A percentile compares a stretch with the other conserved stretches of the same genome.
phyloP scores from a whole-genome alignment of 768 basidiomycete genomes.

The Pholiota conissans region DNA sequence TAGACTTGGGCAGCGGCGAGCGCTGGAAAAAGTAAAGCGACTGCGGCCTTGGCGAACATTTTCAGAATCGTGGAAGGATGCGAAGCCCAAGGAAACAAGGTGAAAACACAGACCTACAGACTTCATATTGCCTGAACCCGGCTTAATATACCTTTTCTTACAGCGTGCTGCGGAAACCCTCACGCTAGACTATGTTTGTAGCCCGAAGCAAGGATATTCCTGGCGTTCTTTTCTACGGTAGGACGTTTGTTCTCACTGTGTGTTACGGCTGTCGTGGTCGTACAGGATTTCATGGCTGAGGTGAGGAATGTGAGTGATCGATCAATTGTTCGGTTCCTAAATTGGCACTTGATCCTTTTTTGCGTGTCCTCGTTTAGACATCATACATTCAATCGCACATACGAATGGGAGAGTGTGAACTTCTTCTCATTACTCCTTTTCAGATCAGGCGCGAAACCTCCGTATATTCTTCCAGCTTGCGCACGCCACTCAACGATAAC shows the following conservation, averaged over 20 bases:
- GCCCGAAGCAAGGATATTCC: conserved; percentile 7
- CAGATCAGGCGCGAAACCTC: background rate
- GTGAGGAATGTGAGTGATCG: conserved; percentile 13
- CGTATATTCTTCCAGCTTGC: background rate
- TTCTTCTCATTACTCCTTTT: background rate
- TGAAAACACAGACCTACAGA: background rate
- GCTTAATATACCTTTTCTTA: conserved; percentile 19
- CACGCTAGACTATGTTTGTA: conserved; percentile 14
- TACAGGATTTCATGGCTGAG: conserved; percentile 4
- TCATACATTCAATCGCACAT: background rate
- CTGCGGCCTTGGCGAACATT: conserved; percentile 18
- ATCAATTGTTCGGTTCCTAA: conserved; percentile 9
- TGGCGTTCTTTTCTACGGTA: conserved; percentile 8
- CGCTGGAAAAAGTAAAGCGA: conserved; percentile 26
- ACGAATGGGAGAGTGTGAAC: background rate
- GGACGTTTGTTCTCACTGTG: conserved; percentile 16
- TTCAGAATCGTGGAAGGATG: conserved; percentile 14
- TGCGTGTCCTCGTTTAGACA: background rate
- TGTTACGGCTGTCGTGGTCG: conserved; percentile 16
- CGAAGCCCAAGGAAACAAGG: conserved; percentile 15
- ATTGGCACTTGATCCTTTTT: conserved; percentile 3
- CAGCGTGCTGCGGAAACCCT: conserved; percentile 20
- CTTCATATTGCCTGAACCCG: conserved; percentile 4
- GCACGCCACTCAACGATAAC: background rate
- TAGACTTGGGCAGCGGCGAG: conserved; percentile 40